Conservation (phyloP, 169 alveolate genomes). For the Babesia bovis region DNA sequence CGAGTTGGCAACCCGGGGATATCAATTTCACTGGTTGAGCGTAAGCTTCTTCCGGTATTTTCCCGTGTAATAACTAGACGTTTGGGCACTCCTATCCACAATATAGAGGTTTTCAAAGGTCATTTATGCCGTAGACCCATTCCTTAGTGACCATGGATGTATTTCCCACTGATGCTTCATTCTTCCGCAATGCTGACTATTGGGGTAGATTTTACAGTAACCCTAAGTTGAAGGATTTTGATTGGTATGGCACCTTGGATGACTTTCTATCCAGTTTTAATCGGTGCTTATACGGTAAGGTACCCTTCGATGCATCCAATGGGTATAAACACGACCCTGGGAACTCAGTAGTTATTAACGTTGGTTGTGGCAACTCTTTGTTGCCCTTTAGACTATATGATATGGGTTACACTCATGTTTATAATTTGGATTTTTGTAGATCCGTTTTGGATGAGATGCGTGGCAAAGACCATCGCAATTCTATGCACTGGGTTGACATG, state of each 20-base stretch:
- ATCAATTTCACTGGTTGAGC: conserved; percentile 40
- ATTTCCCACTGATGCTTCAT: conserved; percentile 64
- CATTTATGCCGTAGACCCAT: conserved; percentile 20
- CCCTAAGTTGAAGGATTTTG: conserved; percentile 70
- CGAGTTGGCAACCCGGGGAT: conserved; percentile 63
- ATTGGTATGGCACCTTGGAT: conserved; percentile 71
- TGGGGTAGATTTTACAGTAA: conserved; percentile 71
- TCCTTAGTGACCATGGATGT: conserved; percentile 34
- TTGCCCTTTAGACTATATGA: conserved; percentile 65
- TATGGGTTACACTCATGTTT: conserved; percentile 58
- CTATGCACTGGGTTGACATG: conserved; percentile 56
- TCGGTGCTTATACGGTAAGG: conserved; percentile 21
- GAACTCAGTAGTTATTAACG: conserved; percentile 61
- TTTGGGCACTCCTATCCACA: conserved; percentile 42
- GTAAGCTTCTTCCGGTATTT: conserved; percentile 39
- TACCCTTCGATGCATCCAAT: conserved; percentile 3
- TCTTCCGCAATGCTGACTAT: conserved; percentile 68
- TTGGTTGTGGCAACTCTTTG: conserved; percentile 76
- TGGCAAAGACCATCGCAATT: conserved; percentile 18
- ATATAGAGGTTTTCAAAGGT: conserved; percentile 42
- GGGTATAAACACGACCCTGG: conserved; percentile 24
- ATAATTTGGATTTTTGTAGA: conserved; percentile 71
- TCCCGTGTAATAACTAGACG: conserved; percentile 17
- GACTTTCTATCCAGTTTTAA: conserved; percentile 54
- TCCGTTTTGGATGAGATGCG: conserved; percentile 71